Conservation (phyloP, 495 filamentous ascomycete species). For the Sphaerosporella brunnea region DNA sequence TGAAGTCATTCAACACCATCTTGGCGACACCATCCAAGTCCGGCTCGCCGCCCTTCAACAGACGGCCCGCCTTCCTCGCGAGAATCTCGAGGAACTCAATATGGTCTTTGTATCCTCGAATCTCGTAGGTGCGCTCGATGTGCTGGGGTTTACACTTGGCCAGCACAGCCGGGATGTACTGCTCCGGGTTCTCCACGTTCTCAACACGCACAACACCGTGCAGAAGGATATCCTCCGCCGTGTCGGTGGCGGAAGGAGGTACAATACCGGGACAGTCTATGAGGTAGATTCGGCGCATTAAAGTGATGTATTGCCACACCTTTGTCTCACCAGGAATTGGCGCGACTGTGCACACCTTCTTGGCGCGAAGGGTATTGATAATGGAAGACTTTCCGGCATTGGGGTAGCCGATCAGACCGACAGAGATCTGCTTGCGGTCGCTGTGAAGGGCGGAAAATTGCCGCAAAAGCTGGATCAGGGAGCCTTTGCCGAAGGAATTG, state of each 20-base stretch:
- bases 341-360: conserved; percentile 86
- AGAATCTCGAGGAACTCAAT: conserved; percentile 73
- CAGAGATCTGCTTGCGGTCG: conserved; percentile 78
- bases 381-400: conserved; percentile 84
- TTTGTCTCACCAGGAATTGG: conserved; percentile 93
- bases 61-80: conserved; percentile 67
- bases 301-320: conserved; percentile 91
- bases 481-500: conserved; percentile 79
- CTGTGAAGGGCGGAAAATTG: conserved; percentile 87
- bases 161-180: conserved; percentile 78
- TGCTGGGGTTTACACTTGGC: conserved; percentile 65
- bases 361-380: conserved; percentile 80
- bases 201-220: conserved; percentile 84
- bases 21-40: conserved; percentile 88
- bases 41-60: conserved; percentile 77
- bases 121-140: conserved; percentile 79
- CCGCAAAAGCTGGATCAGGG: conserved; percentile 58
- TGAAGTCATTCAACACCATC: conserved; percentile 88
- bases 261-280: conserved; percentile 96
- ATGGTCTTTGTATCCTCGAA: conserved; percentile 54
- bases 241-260: conserved; percentile 65
- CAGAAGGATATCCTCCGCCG: conserved; percentile 73
- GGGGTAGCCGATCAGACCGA: conserved; percentile 75
- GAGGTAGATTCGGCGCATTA: conserved; percentile 93
- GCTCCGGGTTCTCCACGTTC: conserved; percentile 85